Conservation (phyloP, 202 grass and related monocot genomes). For the Setaria italica region DNA sequence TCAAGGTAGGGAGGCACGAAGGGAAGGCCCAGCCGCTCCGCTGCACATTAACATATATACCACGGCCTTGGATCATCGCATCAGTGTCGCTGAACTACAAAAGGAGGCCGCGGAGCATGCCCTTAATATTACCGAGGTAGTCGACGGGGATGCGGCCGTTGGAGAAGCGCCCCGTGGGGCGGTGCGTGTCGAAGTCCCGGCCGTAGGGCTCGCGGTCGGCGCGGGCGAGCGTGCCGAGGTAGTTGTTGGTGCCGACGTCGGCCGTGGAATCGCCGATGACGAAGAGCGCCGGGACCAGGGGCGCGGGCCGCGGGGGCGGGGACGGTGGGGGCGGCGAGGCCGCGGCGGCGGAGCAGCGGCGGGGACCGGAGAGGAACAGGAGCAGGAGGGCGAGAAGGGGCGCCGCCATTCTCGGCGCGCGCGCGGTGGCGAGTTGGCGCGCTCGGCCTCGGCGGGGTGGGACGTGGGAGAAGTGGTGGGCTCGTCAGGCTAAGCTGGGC, state of each 20-base stretch:
- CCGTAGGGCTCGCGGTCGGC: conserved; percentile 71
- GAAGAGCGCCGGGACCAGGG: conserved; percentile 74
- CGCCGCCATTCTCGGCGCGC: conserved; percentile 34
- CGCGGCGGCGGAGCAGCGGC: neutral
- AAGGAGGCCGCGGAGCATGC: too few relatives aligned
- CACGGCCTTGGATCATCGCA: too few relatives aligned
- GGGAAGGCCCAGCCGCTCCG: conserved; percentile 62
- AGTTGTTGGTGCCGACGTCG: conserved; percentile 89
- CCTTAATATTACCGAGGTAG: conserved; percentile 58
- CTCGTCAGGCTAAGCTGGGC: neutral
- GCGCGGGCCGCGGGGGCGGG: neutral
- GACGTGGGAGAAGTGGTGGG: neutral
- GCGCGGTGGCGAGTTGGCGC: conserved; percentile 34
- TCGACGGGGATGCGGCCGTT: conserved; percentile 85
- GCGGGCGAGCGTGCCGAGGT: conserved; percentile 75
- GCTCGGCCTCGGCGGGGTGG: neutral
- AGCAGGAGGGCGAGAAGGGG: conserved; percentile 16
- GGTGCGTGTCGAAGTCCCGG: conserved; percentile 80
- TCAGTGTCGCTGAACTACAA: too few relatives aligned
- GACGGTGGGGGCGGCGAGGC: neutral
- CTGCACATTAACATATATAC: conserved; percentile 13
- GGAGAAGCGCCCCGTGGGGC: conserved; percentile 84
- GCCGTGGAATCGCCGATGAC: conserved; percentile 83
- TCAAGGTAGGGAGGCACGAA: conserved; percentile 73
- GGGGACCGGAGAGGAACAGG: conserved; percentile 14